Base-by-base conservation (phyloP, 2,329 filamentous ascomycete species). In the Diaporthe eres region DNA sequence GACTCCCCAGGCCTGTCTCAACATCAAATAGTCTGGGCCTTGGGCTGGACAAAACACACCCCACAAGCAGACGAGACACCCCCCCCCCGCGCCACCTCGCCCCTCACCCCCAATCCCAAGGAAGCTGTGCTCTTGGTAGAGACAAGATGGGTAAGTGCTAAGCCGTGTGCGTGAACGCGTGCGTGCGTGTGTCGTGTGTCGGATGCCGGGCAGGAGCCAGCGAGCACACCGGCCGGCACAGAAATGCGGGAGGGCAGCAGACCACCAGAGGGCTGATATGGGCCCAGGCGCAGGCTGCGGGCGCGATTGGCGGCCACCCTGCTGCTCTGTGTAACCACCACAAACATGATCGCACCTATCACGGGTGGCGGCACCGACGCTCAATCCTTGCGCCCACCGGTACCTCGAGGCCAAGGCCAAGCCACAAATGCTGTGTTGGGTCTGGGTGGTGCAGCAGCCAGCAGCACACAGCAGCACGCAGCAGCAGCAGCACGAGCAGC, bases 261-360 rank as follows among this genome's bases (percentile, higher is more conserved):
- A 28, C 22, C 42, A 17, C 4, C 13, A 51, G 47, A 68, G 42
- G 25, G 65, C 47, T 22, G 31, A 53, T 68, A 53, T 49, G 39
- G 65, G 47, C 65, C 37, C 65, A 53, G 47, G 22, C 25, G 47
- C 65, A 39, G 4, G 47, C 65, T 39, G 65, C 47, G 31, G 47
- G 28, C 8, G 34, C 47, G 65, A 68, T 68, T 68, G 65, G 65
- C 65, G 65, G 65, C 47, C 47, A 68, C 65, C 65, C 65, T 68
- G 65, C 65, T 53, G 3, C 31, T 28, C 31, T 68, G 65, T 68
- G 65, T 68, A 68, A 68, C 65, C 65, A 68, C 65, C 65, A 68
- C 47, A 39, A 68, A 53, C 31, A 53, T 68, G 65, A 68, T 68
- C 65, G 65, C 65, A 68, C 65, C 65, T 68, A 68, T 68, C 65